Base-by-base conservation (phyloP, 169 alveolate genomes). In the Cryptosporidium meleagridis region DNA sequence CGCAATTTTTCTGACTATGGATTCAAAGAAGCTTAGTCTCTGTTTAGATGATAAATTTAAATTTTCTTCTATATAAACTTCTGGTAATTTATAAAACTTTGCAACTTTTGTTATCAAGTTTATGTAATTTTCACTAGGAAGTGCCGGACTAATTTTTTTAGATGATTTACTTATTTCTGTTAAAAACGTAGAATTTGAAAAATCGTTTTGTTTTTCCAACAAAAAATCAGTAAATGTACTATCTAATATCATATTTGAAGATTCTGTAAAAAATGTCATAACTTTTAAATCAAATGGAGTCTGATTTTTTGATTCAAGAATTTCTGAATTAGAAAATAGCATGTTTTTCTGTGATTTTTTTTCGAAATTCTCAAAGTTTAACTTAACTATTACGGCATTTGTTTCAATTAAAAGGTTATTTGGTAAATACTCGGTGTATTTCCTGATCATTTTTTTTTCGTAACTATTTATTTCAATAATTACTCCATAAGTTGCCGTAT, bases 121-220 rank as follows among this genome's bases (percentile, higher is more conserved):
- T 31, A 80, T 33, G 18, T 80, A 80, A 18, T 80, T 37, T 35
- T 80, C 89, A 62, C 75, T 80, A 16, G 89, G 89, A 39, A 62
- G 62, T 29, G 67, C 39, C 7, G 73, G 75, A 9, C 37, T 80
- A 44, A 80, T 44, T 16, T 80, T 37, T 41, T 23, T 44, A n/a
- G 67, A 37, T 58, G 23, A 59, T 44, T 80, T 51, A 9, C n/a
- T 26, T 39, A 62, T 1, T 3, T 65, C 35, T 37, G 31, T 37
- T 16, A 80, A 80, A 33, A 62, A 80, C 16, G 23, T 44, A 3
- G 51, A 59, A 35, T 80, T 41, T n/a, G 59, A 67, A 37, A 62
- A n/a, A 16, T 16, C 31, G 4, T 26, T 41, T 39, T 29, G 58
- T 18, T 65, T 80, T 23, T 59, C 44, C 62, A 65, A 59, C 6